Conservation (phyloP, 768 basidiomycete species). For the Lentinula edodes region DNA sequence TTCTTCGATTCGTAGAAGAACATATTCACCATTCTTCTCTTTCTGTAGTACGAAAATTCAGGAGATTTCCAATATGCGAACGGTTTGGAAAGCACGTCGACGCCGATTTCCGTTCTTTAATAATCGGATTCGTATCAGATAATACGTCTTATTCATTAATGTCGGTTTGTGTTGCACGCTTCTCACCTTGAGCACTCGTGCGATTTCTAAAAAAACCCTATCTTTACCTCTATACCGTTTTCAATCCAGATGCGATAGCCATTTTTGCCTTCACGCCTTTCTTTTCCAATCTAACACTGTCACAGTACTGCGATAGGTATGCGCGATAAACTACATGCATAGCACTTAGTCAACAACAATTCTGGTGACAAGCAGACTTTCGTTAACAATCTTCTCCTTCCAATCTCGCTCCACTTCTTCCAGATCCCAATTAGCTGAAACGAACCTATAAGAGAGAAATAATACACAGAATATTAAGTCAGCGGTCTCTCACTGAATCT, state of each 20-base stretch:
- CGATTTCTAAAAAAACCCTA: too few species aligned
- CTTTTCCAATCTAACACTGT: too few species aligned
- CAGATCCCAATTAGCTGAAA: slow-evolving; percentile 12
- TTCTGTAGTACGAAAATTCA: slow-evolving; percentile 60
- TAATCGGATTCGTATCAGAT: neutral
- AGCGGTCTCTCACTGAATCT: neutral
- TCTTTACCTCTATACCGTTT: neutral
- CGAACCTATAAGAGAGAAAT: neutral
- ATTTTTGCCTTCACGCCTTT: neutral
- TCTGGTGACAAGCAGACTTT: slow-evolving; percentile 8
- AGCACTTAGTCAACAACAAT: neutral
- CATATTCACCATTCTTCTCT: neutral
- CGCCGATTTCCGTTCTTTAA: neutral
- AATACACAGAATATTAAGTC: too few species aligned
- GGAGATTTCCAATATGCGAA: slow-evolving; percentile 65
- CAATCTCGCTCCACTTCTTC: slow-evolving; percentile 8
- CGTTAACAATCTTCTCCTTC: slow-evolving; percentile 10
- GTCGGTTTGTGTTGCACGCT: neutral
- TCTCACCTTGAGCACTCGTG: neutral
- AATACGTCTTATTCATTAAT: neutral
- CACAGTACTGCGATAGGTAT: too few species aligned
- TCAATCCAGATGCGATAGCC: neutral
- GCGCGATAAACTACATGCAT: too few species aligned
- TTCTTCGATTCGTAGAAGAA: neutral
- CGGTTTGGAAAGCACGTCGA: slow-evolving; percentile 12